phyloP scores from a whole-genome alignment of 352 stramenopile species.

The Phytophthora fragariaefolia region DNA sequence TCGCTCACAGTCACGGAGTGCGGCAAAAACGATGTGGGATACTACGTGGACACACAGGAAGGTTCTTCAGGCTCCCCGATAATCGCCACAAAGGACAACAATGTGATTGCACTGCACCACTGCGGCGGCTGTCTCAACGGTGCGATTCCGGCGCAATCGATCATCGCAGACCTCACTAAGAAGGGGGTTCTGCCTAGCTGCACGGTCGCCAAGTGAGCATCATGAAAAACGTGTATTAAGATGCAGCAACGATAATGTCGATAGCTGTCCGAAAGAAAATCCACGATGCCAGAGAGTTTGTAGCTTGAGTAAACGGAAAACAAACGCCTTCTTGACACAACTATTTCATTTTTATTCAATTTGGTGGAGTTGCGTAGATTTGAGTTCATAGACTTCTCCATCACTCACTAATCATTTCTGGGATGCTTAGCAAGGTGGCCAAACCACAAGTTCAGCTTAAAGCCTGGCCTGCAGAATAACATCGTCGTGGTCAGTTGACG shows the following conservation, averaged over 20 bases:
- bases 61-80: conserved; percentile 75
- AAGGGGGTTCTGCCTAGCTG: conserved; percentile 51
- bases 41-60: conserved; percentile 80
- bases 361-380: conserved; percentile 3
- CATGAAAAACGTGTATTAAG: conserved; percentile 9
- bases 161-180: conserved; percentile 51
- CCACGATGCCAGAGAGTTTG: conserved; percentile 6
- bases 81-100: conserved; percentile 57
- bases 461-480: conserved; percentile 18
- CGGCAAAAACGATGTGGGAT: conserved; percentile 59
- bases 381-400: background rate
- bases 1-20: conserved; percentile 51
- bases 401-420: too few species aligned
- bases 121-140: conserved; percentile 80
- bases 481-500: conserved; percentile 37
- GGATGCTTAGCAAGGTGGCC: too few species aligned
- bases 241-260: conserved; percentile 11
- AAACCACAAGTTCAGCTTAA: conserved; percentile 24
- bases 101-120: conserved; percentile 79
- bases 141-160: conserved; percentile 53
- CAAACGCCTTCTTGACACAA: background rate
- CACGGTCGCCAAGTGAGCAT: conserved; percentile 31
- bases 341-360: conserved; percentile 25
- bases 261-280: conserved; percentile 6
- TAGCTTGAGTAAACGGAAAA: conserved; percentile 7